phyloP scores from a whole-genome alignment of 352 stramenopile species.

The Globisporangium iwayamae region DNA sequence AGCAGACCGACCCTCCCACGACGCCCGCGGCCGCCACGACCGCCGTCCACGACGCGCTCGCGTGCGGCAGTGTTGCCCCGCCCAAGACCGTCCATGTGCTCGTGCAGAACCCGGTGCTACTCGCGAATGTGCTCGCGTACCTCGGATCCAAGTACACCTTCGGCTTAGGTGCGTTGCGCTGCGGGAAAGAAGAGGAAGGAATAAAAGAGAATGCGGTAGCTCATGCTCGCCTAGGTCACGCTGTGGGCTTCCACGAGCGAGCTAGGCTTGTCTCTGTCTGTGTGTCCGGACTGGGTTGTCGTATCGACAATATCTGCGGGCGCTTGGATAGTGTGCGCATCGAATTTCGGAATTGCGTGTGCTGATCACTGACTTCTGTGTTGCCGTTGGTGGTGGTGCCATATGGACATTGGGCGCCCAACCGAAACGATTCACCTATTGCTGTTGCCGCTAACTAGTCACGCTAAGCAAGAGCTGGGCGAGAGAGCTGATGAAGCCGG shows the following conservation, averaged over 20 bases:
- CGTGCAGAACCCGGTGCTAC: conserved; percentile 47
- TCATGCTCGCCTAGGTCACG: not conserved
- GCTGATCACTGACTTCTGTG: not conserved
- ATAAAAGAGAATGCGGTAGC: not conserved
- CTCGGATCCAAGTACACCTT: conserved; percentile 55
- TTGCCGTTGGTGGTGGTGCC: not conserved
- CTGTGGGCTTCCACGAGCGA: not conserved
- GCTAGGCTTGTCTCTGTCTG: not conserved
- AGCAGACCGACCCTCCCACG: conserved; percentile 11
- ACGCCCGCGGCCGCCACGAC: not conserved
- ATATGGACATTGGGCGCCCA: not conserved
- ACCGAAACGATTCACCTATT: not conserved
- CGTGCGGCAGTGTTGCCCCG: conserved; percentile 2
- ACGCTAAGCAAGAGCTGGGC: conserved; percentile 70
- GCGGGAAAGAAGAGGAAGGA: conserved; percentile 4
- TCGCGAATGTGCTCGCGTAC: conserved; percentile 63
- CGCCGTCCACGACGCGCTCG: conserved; percentile 1
- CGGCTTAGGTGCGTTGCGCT: conserved; percentile 32
- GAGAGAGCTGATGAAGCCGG: conserved; percentile 77
- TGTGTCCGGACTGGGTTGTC: not conserved
- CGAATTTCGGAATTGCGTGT: too few species aligned
- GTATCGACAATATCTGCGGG: not conserved
- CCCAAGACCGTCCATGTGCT: conserved; percentile 33
- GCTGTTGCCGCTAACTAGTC: conserved; percentile 27
- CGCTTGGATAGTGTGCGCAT: too few species aligned